phyloP scores from a whole-genome alignment of 2,329 filamentous ascomycete genomes.

The Davidsoniella eucalypti region DNA sequence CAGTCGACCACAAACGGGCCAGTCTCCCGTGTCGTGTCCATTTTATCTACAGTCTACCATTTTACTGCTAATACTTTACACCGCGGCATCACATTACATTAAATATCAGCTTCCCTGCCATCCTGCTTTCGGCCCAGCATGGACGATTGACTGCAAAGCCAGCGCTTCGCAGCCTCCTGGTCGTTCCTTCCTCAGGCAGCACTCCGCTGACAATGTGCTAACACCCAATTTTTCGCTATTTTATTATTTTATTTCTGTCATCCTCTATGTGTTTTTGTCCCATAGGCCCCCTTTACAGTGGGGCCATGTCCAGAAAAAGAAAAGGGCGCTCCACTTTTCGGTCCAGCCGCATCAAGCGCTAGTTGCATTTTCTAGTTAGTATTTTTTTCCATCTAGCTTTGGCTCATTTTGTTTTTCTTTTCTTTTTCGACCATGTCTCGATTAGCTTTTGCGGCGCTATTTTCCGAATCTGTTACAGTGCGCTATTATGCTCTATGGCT shows the following conservation, averaged over 20 bases:
- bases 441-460: too few species aligned
- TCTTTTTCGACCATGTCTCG: background rate
- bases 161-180: background rate
- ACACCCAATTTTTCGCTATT: too few species aligned
- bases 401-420: background rate
- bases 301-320: background rate
- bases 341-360: background rate
- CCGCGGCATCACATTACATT: background rate
- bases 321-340: background rate
- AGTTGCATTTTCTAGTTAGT: background rate
- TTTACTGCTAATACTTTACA: background rate
- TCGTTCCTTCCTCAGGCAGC: constrained; percentile 1
- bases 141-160: background rate
- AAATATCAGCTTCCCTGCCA: background rate
- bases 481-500: too few species aligned
- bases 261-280: background rate
- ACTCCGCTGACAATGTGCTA: background rate
- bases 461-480: too few species aligned
- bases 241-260: background rate
- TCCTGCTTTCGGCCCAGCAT: background rate
- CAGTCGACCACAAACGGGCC: too few species aligned
- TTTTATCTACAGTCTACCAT: too few species aligned
- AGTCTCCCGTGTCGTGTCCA: too few species aligned
- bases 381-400: background rate
- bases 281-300: background rate